A percentile compares a stretch with the other conserved stretches of the same genome.
phyloP scores from a whole-genome alignment of 2,329 filamentous ascomycete genomes.

The Xylariaceae sp. region DNA sequence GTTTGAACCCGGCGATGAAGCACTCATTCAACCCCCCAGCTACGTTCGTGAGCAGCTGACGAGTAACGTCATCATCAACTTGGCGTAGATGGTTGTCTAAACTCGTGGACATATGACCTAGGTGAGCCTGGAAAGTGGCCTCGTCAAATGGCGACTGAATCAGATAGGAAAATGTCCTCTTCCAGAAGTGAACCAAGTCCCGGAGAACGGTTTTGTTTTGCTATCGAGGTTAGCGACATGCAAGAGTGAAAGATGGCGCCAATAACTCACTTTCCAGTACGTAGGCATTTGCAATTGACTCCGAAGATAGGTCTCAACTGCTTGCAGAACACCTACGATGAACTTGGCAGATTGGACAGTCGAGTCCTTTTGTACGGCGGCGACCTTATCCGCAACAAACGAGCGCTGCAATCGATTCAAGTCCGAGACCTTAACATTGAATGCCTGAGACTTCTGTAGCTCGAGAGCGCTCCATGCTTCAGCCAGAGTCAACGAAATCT shows the following conservation, averaged over 20 bases:
- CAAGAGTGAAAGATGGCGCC: background rate
- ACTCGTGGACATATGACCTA: conserved; percentile 46
- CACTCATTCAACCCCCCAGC: conserved; percentile 43
- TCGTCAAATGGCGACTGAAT: conserved; percentile 50
- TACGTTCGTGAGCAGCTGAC: conserved; percentile 38
- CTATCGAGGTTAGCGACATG: conserved; percentile 18
- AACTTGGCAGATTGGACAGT: conserved; percentile 52
- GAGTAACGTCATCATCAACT: conserved; percentile 26
- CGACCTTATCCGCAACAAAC: conserved; percentile 47
- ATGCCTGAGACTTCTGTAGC: conserved; percentile 38
- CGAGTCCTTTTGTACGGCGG: conserved; percentile 55
- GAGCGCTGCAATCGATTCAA: conserved; percentile 59
- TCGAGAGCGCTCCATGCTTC: conserved; percentile 39
- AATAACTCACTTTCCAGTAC: conserved; percentile 32
- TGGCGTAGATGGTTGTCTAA: conserved; percentile 34
- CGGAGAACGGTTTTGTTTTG: conserved; percentile 35
- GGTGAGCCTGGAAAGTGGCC: conserved; percentile 58
- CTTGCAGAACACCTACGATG: conserved; percentile 39
- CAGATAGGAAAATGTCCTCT: conserved; percentile 47
- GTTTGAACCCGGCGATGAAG: conserved; percentile 65
- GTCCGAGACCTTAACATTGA: conserved; percentile 45
- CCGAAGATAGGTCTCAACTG: conserved; percentile 42
- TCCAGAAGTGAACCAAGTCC: conserved; percentile 48
- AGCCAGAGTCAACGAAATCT: conserved; percentile 44
- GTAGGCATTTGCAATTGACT: conserved; percentile 25